A percentile compares a stretch with the other conserved stretches of the same genome.
Evolutionary conservation across 2,329 filamentous ascomycete genomes (phyloP).

Genomic region (Aspergillus aculeatinus): DNA sequence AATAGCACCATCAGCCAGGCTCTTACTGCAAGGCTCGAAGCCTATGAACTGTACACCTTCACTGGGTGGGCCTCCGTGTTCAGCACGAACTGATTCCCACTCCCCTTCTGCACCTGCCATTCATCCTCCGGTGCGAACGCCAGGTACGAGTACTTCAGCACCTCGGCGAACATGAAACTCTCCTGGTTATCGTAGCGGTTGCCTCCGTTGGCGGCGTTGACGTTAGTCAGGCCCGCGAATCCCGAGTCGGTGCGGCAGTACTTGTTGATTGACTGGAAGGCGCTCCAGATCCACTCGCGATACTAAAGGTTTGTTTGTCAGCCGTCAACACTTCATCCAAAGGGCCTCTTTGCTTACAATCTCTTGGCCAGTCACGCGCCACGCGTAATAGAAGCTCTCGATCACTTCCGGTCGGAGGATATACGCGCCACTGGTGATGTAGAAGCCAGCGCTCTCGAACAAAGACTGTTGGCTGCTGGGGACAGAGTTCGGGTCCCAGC

Average conservation of each 20-base stretch:
- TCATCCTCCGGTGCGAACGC: constrained; percentile 63
- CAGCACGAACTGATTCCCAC: constrained; percentile 58
- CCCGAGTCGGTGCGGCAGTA: constrained; percentile 65
- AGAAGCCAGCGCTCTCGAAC: constrained; percentile 69
- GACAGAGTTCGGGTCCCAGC: constrained; percentile 56
- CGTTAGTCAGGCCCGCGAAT: constrained; percentile 65
- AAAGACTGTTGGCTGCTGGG: constrained; percentile 56
- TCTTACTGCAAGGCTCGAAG: background rate
- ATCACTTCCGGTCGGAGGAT: constrained; percentile 76
- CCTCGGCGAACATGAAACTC: constrained; percentile 85
- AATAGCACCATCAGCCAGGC: background rate
- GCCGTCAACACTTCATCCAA: too few relatives aligned
- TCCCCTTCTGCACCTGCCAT: constrained; percentile 56
- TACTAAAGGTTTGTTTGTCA: constrained; percentile 49
- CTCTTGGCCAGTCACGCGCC: constrained; percentile 70
- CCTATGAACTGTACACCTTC: constrained; percentile 9
- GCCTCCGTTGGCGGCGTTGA: constrained; percentile 64
- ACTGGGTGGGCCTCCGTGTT: constrained; percentile 65
- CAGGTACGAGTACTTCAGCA: constrained; percentile 79
- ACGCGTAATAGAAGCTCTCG: constrained; percentile 85
- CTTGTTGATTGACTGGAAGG: constrained; percentile 66
- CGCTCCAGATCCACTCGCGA: constrained; percentile 81
- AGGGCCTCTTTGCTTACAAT: constrained; percentile 41
- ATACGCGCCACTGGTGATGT: constrained; percentile 62
- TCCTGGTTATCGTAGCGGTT: constrained; percentile 70